Base-by-base conservation (phyloP, 495 filamentous ascomycete species). In the Penicillium roqueforti region DNA sequence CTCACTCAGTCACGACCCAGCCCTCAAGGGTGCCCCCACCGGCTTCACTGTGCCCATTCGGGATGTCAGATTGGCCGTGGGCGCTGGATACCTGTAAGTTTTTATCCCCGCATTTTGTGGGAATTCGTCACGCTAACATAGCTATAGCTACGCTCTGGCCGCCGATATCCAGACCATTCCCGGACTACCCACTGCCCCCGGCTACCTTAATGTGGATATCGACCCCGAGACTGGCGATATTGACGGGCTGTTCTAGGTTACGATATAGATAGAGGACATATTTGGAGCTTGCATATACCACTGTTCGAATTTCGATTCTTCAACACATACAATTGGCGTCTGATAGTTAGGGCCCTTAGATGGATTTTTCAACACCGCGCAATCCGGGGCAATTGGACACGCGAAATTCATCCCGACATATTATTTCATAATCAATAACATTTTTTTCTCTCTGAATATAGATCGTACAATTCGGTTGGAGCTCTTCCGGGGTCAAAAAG, bases 141-240 rank as follows among this genome's bases (percentile, higher is more conserved):
- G 37, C 43, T 53, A 3, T 61, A 87, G 87, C 51, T 98, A 96
- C 61, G 93, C 93, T 11, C 77, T 97, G 59, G 93, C 93, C 42
- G 93, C 93, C 10, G 92, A 97, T 66, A 97, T 98, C 58, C 93
- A 97, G 75, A 98, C 93, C 3, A 98, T 98, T 63, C 93, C 93
- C 19, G 93, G 93, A 31, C 71, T 98, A 60, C 93, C 93, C 22
- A 98, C 93, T 18, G 92, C 92, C 16, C 93, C 93, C 14, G 93
- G 93, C 10, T 98, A 97, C 67, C 71, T 98, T 43, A 97, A 98
- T 61, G 92, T 96, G 14, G 93, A 98, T 60, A 87, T 98, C 46
- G 89, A 98, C 63, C 70, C 83, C 6, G 90, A 93, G 72, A 97
- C 92, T 29, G 93, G 92, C 38, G 92, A 97, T 73, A 95, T 98